These are phyloP conservation scores for Tulasnella sp. DNA, from an alignment of 768 basidiomycete genomes.

Conservation along the genomic window DNA sequence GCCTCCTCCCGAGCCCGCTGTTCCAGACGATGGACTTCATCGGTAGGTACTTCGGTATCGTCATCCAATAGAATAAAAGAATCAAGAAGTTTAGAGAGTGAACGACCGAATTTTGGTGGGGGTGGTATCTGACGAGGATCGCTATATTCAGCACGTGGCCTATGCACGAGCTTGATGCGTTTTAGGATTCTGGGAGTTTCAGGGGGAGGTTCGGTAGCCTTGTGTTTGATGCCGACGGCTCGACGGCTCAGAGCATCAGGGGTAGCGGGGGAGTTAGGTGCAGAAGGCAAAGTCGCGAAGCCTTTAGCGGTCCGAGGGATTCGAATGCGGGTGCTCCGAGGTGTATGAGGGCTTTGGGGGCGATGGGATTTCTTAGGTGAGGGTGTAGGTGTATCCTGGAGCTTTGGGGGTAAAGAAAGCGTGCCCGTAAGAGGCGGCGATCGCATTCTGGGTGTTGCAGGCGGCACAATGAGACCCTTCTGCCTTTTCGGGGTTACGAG, in stretches of 20 bases:
- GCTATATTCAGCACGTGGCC: constrained; percentile 41
- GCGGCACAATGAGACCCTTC: too few relatives aligned
- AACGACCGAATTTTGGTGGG: constrained; percentile 37
- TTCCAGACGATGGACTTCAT: constrained; percentile 31
- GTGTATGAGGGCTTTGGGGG: constrained; percentile 2
- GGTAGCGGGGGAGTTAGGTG: too few relatives aligned
- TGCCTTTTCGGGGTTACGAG: too few relatives aligned
- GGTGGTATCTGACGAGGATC: constrained; percentile 55
- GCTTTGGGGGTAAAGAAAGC: too few relatives aligned
- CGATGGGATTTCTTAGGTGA: constrained; percentile 12
- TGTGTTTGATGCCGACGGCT: constrained; percentile 8
- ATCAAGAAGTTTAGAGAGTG: constrained; percentile 42
- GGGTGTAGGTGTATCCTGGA: too few relatives aligned
- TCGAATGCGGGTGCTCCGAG: constrained; percentile 8
- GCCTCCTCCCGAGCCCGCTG: constrained; percentile 34
- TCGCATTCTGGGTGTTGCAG: too few relatives aligned
- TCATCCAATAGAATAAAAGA: constrained; percentile 46
- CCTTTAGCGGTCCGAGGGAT: background rate
- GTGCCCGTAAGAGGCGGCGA: too few relatives aligned
- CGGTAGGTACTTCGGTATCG: constrained; percentile 32
- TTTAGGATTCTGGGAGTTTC: constrained; percentile 33
- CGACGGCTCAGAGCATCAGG: too few relatives aligned
- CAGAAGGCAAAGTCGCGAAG: too few relatives aligned
- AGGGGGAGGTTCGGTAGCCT: constrained; percentile 6
- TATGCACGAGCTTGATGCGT: constrained; percentile 56